phyloP scores from a whole-genome alignment of 106 monocot genomes.

The Dactylorhiza incarnata region DNA sequence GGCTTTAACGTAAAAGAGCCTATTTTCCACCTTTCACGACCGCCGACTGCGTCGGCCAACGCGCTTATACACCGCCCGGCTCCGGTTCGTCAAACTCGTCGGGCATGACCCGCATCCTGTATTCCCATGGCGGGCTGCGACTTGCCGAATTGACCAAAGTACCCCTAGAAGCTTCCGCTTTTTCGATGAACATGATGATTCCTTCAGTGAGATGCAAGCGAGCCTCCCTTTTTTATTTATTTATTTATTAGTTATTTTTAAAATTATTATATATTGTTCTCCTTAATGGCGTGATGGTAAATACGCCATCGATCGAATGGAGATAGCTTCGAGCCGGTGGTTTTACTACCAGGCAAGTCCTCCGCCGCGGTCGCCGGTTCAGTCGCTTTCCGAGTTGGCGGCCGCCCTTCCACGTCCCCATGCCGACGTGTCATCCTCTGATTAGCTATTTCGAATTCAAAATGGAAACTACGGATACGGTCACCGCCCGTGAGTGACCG shows the following conservation, averaged over 20 bases:
- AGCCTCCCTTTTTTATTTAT: neutral
- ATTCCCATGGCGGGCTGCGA: neutral
- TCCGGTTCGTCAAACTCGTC: neutral
- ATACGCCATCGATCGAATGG: neutral
- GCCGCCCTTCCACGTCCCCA: neutral
- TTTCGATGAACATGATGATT: neutral
- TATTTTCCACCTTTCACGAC: neutral
- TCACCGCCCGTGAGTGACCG: conserved; percentile 3
- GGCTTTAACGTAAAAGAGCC: neutral
- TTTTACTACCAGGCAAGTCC: neutral
- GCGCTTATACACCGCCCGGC: neutral
- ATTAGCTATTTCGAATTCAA: conserved; percentile 6
- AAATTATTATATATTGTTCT: neutral
- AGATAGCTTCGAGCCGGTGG: neutral
- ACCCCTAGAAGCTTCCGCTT: neutral
- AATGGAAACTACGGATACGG: neutral
- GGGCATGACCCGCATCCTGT: neutral
- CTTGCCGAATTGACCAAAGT: neutral
- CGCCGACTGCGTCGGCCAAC: neutral
- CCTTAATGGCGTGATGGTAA: neutral
- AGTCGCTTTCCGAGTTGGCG: conserved; percentile 4
- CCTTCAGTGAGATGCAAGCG: neutral
- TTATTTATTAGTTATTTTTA: no score
- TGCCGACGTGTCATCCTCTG: neutral
- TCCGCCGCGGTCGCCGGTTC: neutral